Evolutionary conservation across 768 basidiomycete species (phyloP).

Genomic region (Coprinopsis sp.): DNA sequence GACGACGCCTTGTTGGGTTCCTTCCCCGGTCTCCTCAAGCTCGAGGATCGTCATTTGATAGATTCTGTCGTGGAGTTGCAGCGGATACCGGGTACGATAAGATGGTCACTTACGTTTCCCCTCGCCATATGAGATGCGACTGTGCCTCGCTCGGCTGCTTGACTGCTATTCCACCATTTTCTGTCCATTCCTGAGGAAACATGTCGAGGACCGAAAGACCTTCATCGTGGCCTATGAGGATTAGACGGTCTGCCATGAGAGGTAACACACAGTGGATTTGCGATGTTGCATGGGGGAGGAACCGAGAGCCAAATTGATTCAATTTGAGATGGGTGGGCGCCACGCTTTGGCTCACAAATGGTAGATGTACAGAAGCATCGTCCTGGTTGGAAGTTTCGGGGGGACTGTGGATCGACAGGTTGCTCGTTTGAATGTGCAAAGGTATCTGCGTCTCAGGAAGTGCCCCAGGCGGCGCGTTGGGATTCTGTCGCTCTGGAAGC

Average conservation of each 20-base stretch:
- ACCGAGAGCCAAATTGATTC: constrained; percentile 80
- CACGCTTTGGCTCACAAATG: constrained; percentile 46
- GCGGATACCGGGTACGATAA: neutral
- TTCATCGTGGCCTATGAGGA: constrained; percentile 78
- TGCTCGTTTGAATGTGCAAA: constrained; percentile 44
- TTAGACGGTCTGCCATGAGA: constrained; percentile 52
- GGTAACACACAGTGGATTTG: constrained; percentile 77
- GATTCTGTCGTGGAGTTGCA: constrained; percentile 41
- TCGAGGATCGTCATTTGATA: constrained; percentile 77
- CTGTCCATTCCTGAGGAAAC: constrained; percentile 70
- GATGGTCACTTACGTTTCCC: constrained; percentile 56
- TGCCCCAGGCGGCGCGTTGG: neutral
- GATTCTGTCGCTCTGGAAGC: neutral
- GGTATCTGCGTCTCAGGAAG: neutral
- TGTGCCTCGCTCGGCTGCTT: constrained; percentile 73
- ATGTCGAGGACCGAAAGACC: constrained; percentile 81
- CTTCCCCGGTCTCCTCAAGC: constrained; percentile 48
- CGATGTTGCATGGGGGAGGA: constrained; percentile 72
- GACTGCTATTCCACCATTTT: constrained; percentile 38
- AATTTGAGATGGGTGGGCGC: constrained; percentile 61
- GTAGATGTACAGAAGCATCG: constrained; percentile 34
- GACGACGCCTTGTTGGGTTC: constrained; percentile 66
- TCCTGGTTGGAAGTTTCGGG: constrained; percentile 21
- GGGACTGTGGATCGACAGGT: constrained; percentile 29
- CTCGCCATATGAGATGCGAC: constrained; percentile 64